These are phyloP conservation scores for Excoecaria agallocha DNA, from an alignment of 345 rosid genomes.

Conservation along the genomic window DNA sequence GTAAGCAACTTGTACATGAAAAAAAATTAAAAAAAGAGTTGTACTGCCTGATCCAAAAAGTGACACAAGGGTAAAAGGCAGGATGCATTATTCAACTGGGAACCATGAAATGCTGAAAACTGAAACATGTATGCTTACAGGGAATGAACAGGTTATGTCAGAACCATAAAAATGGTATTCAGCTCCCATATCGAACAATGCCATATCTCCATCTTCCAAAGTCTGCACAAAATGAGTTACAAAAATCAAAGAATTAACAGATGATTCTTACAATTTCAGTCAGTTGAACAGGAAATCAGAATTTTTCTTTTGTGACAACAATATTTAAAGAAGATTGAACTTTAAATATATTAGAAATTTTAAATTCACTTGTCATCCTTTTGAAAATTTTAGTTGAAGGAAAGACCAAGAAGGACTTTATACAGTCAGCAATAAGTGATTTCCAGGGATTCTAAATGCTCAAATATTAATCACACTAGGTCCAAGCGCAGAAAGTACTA, in stretches of 20 bases:
- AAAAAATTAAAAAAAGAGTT: neutral
- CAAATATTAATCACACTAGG: neutral
- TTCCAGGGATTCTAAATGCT: neutral
- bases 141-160: slow-evolving; percentile 93
- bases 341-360: neutral
- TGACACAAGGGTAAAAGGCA: neutral
- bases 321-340: neutral
- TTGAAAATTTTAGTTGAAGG: neutral
- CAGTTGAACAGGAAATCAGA: neutral
- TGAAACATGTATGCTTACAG: slow-evolving; percentile 48
- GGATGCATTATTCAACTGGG: neutral
- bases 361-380: neutral
- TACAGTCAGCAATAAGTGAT: neutral
- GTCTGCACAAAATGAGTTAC: slow-evolving; percentile 43
- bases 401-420: neutral
- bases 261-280: slow-evolving; percentile 1
- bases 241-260: neutral
- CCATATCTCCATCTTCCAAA: slow-evolving; percentile 82
- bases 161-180: slow-evolving; percentile 91
- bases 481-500: neutral
- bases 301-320: neutral
- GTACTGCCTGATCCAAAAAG: neutral
- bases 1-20: neutral
- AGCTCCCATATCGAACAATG: slow-evolving; percentile 96
- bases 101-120: neutral